Evolutionary conservation across 2,329 filamentous ascomycete genomes (phyloP), one percentile per base, ranked within the genome.

Genomic region (Fusarium begoniae): DNA sequence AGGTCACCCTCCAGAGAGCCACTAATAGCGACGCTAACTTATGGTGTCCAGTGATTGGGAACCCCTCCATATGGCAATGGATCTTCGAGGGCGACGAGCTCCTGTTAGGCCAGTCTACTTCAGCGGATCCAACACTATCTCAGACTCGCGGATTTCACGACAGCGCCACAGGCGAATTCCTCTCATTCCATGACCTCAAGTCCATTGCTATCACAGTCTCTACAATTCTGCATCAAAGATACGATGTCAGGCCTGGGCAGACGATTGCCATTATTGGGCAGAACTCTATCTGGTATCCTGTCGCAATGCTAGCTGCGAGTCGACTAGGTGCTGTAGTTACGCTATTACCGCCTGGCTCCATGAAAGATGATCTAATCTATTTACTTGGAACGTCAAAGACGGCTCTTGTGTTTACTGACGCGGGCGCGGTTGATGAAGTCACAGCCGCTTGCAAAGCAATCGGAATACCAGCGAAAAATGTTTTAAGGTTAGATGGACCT

Each of bases 271-370:
- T 66, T 4, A 37, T 63, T n/a, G 54, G 63, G 17, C 22, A 24
- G n/a, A 66, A 63, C 9, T 60, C 56, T 7, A 53, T 66, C 5
- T 63, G 58, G 50, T 63, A 55, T 44, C 58, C 63, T 8, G 50
- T 18, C 8, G 63, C 63, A 2, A 63, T 63, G 58, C 3, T 66
- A 14, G 44, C 58, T 28, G 58, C 51, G 14, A 50, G 58, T 13
- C 50, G 58, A 4, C 20, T 66, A 1, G 63, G 63, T 28, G 51
- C 63, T 24, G 44, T 66, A 24, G 38, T 66, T 2, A 63, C 59
- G 28, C 43, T 37, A 2, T 20, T 56, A 18, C 53, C 53, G 8
- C 53, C 53, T 13, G 26, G 28, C 2, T 40, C 53, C 2, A 7
- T 20, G 26, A 20, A 11, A 8, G 20, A 43, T 43, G 53, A 56